phyloP scores from a whole-genome alignment of 768 basidiomycete species.

The Amanita pseudoporphyria region DNA sequence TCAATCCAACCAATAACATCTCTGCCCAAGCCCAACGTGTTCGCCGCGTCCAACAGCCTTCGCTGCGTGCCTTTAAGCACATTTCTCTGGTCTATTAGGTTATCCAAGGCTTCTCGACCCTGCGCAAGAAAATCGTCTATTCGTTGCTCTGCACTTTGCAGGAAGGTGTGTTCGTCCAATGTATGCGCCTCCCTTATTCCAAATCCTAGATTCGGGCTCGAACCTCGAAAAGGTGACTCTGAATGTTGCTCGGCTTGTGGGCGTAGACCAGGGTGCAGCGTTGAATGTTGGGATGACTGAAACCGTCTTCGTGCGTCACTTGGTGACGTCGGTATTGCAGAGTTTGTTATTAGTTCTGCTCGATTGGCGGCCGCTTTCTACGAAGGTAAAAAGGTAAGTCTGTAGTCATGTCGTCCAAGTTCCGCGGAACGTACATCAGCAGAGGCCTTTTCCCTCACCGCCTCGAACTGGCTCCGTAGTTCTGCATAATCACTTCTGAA shows the following conservation, averaged over 20 bases:
- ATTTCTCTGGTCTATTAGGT: slow-evolving; percentile 85
- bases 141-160: slow-evolving; percentile 70
- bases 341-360: slow-evolving; percentile 50
- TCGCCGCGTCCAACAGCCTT: slow-evolving; percentile 80
- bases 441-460: slow-evolving; percentile 51
- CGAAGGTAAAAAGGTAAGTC: slow-evolving; percentile 18
- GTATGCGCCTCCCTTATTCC: slow-evolving; percentile 67
- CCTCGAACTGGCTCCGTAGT: slow-evolving; percentile 75
- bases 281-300: slow-evolving; percentile 35
- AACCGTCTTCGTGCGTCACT: slow-evolving; percentile 65
- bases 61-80: slow-evolving; percentile 93
- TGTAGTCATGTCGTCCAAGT: not conserved
- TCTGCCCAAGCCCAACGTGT: slow-evolving; percentile 87
- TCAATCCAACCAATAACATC: slow-evolving; percentile 98
- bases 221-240: slow-evolving; percentile 78
- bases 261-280: slow-evolving; percentile 44
- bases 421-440: slow-evolving; percentile 28
- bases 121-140: slow-evolving; percentile 91
- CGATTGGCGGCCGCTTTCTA: slow-evolving; percentile 56
- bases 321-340: slow-evolving; percentile 30
- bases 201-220: slow-evolving; percentile 44
- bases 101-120: slow-evolving; percentile 85
- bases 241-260: slow-evolving; percentile 43
- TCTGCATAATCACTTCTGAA: slow-evolving; percentile 84
- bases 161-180: slow-evolving; percentile 80